Conservation (phyloP, 768 basidiomycete genomes). For the Leucosporidium scottii region DNA sequence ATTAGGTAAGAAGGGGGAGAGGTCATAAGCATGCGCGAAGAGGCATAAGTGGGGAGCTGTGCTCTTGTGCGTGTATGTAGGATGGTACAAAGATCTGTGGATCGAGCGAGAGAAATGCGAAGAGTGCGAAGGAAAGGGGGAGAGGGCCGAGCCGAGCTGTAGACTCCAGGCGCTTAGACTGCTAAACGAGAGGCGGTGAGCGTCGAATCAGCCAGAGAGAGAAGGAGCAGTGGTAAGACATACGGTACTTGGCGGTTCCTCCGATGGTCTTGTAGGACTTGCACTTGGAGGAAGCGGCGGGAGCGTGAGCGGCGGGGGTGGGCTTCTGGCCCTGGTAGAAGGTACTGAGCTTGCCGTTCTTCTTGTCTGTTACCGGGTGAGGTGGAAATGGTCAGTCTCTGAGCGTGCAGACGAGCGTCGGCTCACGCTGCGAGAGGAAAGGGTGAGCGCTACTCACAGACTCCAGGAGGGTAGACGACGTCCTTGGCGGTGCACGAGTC, state of each 20-base stretch:
- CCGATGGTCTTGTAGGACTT: background rate
- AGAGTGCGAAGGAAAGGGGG: too few relatives aligned
- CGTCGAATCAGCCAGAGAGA: too few relatives aligned
- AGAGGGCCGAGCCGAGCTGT: too few relatives aligned
- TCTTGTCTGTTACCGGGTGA: slow-evolving; percentile 49
- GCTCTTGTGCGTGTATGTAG: too few relatives aligned
- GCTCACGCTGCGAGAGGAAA: background rate
- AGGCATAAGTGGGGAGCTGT: too few relatives aligned
- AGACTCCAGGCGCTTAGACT: too few relatives aligned
- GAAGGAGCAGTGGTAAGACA: background rate
- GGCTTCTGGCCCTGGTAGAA: slow-evolving; percentile 50
- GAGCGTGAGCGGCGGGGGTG: background rate
- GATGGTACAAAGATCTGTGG: too few relatives aligned
- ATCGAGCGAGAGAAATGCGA: too few relatives aligned
- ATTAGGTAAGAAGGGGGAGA: too few relatives aligned
- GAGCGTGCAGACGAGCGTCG: background rate
- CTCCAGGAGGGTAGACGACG: background rate
- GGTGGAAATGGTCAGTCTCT: slow-evolving; percentile 36
- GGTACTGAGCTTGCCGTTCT: slow-evolving; percentile 47
- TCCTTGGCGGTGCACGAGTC: slow-evolving; percentile 34
- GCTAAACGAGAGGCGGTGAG: too few relatives aligned
- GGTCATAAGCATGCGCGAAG: too few relatives aligned
- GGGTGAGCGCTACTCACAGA: background rate
- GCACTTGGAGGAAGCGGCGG: slow-evolving; percentile 3
- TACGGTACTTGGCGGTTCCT: background rate